These are phyloP conservation scores for Penicillium parvum DNA, from an alignment of 495 filamentous ascomycete species.

Conservation along the genomic window DNA sequence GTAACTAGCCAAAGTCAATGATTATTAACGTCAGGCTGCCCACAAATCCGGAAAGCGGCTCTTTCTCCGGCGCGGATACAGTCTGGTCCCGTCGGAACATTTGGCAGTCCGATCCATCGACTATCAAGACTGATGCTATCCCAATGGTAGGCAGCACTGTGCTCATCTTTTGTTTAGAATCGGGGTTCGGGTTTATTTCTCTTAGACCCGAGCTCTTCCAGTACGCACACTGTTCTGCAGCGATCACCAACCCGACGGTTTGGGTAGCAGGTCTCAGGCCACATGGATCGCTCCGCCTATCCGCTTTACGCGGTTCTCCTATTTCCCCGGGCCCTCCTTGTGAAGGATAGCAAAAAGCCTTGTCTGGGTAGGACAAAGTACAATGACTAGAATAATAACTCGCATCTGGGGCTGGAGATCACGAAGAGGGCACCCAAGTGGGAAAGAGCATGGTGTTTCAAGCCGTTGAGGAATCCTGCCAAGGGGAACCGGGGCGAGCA, in stretches of 20 bases:
- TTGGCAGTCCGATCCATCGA: background rate
- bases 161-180: background rate
- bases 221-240: too few relatives aligned
- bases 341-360: too few relatives aligned
- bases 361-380: too few relatives aligned
- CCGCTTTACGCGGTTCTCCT: too few relatives aligned
- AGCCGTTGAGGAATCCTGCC: background rate
- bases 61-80: constrained; percentile 5
- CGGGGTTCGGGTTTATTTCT: constrained; percentile 1
- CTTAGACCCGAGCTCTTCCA: background rate
- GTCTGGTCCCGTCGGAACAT: background rate
- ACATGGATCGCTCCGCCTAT: background rate
- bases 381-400: background rate
- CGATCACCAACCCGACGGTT: background rate
- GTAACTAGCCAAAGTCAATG: too few relatives aligned
- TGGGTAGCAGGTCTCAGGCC: background rate
- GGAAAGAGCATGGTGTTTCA: constrained; percentile 1
- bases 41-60: constrained; percentile 2
- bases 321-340: too few relatives aligned
- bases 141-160: too few relatives aligned
- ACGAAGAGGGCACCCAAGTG: background rate
- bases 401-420: background rate
- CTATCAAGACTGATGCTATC: too few relatives aligned
- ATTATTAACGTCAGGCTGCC: background rate
- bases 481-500: background rate